Conservation (phyloP, 306 rosid species). For the Pterocarpus macrocarpus region DNA sequence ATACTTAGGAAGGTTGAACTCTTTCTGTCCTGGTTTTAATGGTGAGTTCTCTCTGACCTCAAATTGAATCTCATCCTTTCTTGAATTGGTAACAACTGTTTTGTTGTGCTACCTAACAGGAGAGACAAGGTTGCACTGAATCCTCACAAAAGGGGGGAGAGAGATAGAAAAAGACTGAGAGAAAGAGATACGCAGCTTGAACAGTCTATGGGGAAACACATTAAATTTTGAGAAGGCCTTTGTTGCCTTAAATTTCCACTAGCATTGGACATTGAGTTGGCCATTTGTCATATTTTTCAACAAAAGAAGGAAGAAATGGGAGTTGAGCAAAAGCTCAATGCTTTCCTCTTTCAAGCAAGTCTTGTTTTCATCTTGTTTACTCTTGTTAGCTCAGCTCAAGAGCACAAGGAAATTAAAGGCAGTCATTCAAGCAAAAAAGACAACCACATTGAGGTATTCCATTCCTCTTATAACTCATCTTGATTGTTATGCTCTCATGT, state of each 20-base stretch:
- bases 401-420: constrained; percentile 41
- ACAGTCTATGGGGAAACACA: constrained; percentile 11
- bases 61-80: constrained; percentile 31
- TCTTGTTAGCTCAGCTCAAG: constrained; percentile 60
- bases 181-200: constrained; percentile 17
- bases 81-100: constrained; percentile 37
- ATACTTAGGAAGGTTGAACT: constrained; percentile 23
- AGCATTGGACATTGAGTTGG: constrained; percentile 40
- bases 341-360: constrained; percentile 53
- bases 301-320: constrained; percentile 53
- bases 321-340: constrained; percentile 51
- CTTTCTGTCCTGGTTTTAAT: background rate
- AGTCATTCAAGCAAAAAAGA: constrained; percentile 47
- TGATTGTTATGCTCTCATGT: background rate
- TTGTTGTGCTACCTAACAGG: constrained; percentile 25
- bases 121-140: constrained; percentile 43
- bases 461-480: constrained; percentile 23
- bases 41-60: constrained; percentile 38
- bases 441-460: constrained; percentile 58
- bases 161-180: background rate
- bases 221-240: constrained; percentile 1
- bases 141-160: constrained; percentile 9
- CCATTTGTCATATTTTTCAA: constrained; percentile 1
- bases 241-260: constrained; percentile 26
- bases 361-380: constrained; percentile 55